phyloP scores from a whole-genome alignment of 2,329 filamentous ascomycete species.

The Remersonia thermophila region DNA sequence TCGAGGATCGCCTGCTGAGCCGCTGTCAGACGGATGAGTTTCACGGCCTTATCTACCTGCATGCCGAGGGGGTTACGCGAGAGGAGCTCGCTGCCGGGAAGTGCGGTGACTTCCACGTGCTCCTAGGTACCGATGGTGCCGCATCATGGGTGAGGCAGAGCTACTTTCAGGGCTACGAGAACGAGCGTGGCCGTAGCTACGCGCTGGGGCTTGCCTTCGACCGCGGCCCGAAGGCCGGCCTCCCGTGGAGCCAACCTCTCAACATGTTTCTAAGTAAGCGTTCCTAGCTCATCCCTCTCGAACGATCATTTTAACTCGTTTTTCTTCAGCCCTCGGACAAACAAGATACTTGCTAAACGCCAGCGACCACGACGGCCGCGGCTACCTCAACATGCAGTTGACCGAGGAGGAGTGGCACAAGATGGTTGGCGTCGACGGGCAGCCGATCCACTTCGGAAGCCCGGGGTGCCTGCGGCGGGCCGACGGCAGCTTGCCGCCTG shows the following conservation, averaged over 20 bases:
- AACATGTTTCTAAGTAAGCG: conserved; percentile 28
- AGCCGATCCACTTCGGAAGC: conserved; percentile 23
- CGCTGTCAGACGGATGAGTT: conserved; percentile 24
- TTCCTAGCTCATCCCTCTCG: no score
- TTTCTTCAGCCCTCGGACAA: conserved; percentile 25
- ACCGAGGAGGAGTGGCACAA: conserved; percentile 26
- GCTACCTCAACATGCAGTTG: conserved; percentile 27
- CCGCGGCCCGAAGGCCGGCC: conserved; percentile 18
- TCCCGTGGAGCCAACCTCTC: conserved; percentile 25
- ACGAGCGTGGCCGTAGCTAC: conserved; percentile 24
- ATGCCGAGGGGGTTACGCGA: conserved; percentile 21
- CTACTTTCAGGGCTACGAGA: conserved; percentile 24
- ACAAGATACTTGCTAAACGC: conserved; percentile 26
- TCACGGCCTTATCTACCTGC: conserved; percentile 21
- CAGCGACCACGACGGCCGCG: conserved; percentile 22
- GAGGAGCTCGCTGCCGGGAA: conserved; percentile 19
- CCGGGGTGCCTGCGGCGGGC: conserved; percentile 21
- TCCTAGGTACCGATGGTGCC: conserved; percentile 25
- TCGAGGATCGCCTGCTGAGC: conserved; percentile 25
- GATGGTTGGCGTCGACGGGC: conserved; percentile 22
- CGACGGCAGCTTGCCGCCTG: conserved; percentile 21
- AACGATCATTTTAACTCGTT: no score
- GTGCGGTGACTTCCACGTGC: conserved; percentile 25
- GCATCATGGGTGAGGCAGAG: conserved; percentile 24
- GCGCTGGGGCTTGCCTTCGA: conserved; percentile 25